Conservation (phyloP, 2,329 filamentous ascomycete species). For the Diaporthe batatas region DNA sequence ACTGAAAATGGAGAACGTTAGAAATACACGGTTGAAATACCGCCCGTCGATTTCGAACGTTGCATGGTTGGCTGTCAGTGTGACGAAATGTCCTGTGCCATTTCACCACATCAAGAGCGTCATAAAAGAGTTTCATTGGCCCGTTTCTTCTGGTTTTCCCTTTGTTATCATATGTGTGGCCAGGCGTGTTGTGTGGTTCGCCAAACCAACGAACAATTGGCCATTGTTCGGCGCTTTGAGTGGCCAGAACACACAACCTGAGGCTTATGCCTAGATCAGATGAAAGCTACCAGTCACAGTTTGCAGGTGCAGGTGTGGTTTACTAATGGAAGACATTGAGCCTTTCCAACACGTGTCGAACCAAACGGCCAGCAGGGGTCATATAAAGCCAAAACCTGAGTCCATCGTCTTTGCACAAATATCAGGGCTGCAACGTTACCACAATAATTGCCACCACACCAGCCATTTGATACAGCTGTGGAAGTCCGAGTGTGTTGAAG, state of each 20-base stretch:
- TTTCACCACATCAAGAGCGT: not conserved
- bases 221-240: not conserved
- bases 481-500: not conserved
- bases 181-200: not conserved
- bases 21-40: not conserved
- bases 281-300: not conserved
- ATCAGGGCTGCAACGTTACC: not conserved
- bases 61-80: not conserved
- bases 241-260: not conserved
- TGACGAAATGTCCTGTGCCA: not conserved
- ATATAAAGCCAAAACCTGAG: not conserved
- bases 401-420: not conserved
- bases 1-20: not conserved
- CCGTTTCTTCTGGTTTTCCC: not conserved
- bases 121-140: not conserved
- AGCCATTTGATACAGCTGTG: not conserved
- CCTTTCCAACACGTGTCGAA: not conserved
- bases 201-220: not conserved
- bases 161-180: not conserved
- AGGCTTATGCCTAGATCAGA: not conserved
- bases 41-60: not conserved
- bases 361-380: not conserved
- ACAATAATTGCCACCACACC: not conserved
- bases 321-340: not conserved
- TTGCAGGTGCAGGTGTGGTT: not conserved